Percentiles rank a stretch among this genome's conserved stretches.
Conservation (phyloP, 148 eudicot genomes). For the Limonium bicolor region DNA sequence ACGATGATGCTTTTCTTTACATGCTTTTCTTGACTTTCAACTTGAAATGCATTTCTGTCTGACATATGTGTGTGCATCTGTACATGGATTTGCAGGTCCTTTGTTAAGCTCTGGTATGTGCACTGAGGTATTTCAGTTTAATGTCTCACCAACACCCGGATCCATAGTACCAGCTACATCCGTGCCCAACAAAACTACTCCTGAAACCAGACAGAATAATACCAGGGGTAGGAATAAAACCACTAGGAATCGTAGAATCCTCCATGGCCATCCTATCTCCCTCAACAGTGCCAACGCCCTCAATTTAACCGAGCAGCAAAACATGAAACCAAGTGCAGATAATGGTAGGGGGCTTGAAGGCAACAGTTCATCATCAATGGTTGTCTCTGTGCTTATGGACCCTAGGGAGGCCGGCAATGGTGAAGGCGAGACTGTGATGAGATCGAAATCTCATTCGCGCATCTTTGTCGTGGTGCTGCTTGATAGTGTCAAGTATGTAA, state of each 20-base stretch:
- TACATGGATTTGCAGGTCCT: constrained; percentile 68
- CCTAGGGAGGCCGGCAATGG: constrained; percentile 72
- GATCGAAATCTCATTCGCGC: constrained; percentile 57
- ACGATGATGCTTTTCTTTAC: too few relatives aligned
- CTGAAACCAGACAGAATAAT: constrained; percentile 34
- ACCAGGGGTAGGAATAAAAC: constrained; percentile 26
- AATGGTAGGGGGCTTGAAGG: constrained; percentile 34
- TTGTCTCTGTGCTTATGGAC: constrained; percentile 89
- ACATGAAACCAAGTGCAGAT: constrained; percentile 16
- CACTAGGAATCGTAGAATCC: constrained; percentile 68
- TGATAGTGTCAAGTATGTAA: constrained; percentile 92
- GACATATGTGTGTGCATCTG: too few relatives aligned
- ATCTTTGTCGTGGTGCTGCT: constrained; percentile 89
- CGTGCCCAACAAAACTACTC: constrained; percentile 25
- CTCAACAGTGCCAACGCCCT: constrained; percentile 23
- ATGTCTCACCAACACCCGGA: constrained; percentile 60
- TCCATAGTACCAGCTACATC: constrained; percentile 58
- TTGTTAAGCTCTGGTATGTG: constrained; percentile 96
- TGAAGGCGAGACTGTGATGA: constrained; percentile 53
- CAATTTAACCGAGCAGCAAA: constrained; percentile 31
- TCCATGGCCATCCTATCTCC: constrained; percentile 43
- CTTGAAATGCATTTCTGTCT: too few relatives aligned
- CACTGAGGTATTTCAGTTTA: constrained; percentile 95
- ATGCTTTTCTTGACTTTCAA: too few relatives aligned
- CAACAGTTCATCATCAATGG: constrained; percentile 50